Base-by-base conservation (phyloP, 2,329 filamentous ascomycete species). In the Rutstroemia sp. region DNA sequence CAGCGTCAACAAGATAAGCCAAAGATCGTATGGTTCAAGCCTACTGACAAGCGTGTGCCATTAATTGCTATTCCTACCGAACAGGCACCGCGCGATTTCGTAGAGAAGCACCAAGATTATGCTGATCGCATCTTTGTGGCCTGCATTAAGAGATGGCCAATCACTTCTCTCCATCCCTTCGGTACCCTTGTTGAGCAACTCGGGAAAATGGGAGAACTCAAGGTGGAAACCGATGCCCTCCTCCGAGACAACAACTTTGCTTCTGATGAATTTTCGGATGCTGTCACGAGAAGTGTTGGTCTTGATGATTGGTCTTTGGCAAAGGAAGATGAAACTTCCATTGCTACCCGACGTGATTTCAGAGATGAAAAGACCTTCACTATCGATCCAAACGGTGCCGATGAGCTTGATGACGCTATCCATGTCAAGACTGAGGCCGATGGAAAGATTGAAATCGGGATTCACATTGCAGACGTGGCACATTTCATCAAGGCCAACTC, bases 21-120 rank as follows among this genome's bases (percentile, higher is more conserved):
- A 61, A 99, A 99, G 84, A 99, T 99, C 74, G 94, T 99, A 44
- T 99, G 94, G 94, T 99, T 99, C 78, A 99, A 99, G 79, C 94
- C 94, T 57, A 99, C 94, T 1, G 94, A 99, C 75, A 97, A 99
- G 82, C 90, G 94, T 69, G 94, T 99, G 48, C 94, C 94, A 50
- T 79, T 99, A 63, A 99, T 99, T 72, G 94, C 94, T 54, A 99
- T 99, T 62, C 94, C 94, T 1, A 99, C 94, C 3, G 94, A 99
- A 72, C 94, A 99, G 74, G 94, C 94, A 8, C 94, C 94, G 19
- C 87, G 91, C 38, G 94, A 97, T 74, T 99, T 99, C 67, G 94
- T 99, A 27, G 94, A 99, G 77, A 96, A 94, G 73, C 94, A 99
- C 72, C 90, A 96, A 72, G 90, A 96, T 30, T 99, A 97, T 67